These are phyloP conservation scores for Trametes pubescens DNA, from an alignment of 1,284 basidiomycete genomes.

Conservation along the genomic window DNA sequence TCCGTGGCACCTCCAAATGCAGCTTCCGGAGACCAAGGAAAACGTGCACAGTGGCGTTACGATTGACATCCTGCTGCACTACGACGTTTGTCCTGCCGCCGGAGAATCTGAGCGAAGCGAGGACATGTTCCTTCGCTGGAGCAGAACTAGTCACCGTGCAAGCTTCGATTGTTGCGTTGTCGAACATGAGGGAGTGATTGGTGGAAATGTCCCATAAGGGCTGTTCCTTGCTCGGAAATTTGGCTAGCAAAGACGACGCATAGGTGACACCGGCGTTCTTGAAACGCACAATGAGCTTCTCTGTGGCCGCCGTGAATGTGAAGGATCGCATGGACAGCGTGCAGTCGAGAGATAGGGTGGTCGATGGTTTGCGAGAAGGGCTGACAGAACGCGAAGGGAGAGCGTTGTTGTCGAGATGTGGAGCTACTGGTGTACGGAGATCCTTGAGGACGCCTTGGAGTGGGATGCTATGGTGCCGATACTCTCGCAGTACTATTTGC, in stretches of 20 bases:
- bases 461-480: conserved; percentile 37
- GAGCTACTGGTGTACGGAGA: not conserved
- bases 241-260: conserved; percentile 49
- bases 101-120: conserved; percentile 64
- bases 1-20: conserved; percentile 74
- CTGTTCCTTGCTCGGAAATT: conserved; percentile 40
- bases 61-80: conserved; percentile 52
- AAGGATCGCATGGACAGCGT: conserved; percentile 43
- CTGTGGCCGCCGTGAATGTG: conserved; percentile 62
- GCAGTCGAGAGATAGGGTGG: conserved; percentile 33
- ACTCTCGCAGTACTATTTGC: conserved; percentile 63
- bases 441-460: conserved; percentile 12
- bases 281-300: conserved; percentile 57
- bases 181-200: conserved; percentile 57
- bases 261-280: conserved; percentile 51
- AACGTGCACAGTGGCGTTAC: conserved; percentile 51
- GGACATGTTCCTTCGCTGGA: conserved; percentile 56
- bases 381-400: conserved; percentile 4
- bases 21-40: conserved; percentile 55
- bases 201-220: conserved; percentile 48
- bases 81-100: conserved; percentile 55
- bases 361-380: conserved; percentile 5
- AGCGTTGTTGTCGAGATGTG: not conserved
- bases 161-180: conserved; percentile 62
- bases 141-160: conserved; percentile 54